These are phyloP conservation scores for Acmispon strigosus DNA, from an alignment of 306 rosid species.

Conservation along the genomic window DNA sequence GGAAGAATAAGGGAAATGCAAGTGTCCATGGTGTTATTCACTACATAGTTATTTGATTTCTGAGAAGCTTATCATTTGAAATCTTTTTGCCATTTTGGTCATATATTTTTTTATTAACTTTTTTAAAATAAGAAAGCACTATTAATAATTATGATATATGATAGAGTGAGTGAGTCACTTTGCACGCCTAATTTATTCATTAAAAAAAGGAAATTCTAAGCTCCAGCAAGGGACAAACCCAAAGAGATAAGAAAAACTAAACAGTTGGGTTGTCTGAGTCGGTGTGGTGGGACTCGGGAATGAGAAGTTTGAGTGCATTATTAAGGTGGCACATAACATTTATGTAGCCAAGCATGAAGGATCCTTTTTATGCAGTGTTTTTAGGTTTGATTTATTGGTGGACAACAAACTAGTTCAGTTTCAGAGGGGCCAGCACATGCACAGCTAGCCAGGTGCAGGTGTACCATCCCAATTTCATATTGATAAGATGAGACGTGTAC, in stretches of 20 bases:
- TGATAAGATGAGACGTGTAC: neutral
- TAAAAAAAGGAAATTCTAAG: no score
- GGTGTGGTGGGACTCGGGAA: slow-evolving; percentile 2
- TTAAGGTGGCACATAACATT: neutral
- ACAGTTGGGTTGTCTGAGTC: neutral
- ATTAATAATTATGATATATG: no score
- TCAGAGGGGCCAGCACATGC: slow-evolving; percentile 17
- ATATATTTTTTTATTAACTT: no score
- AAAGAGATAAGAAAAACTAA: neutral
- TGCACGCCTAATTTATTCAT: no score
- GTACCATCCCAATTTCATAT: neutral
- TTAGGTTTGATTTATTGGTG: neutral
- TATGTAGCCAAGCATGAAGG: neutral
- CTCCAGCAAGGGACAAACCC: neutral
- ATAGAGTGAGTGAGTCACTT: no score
- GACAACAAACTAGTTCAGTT: slow-evolving; percentile 14
- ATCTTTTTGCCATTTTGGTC: neutral
- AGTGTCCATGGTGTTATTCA: neutral
- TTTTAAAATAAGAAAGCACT: no score
- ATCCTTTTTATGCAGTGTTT: neutral
- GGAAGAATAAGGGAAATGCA: neutral
- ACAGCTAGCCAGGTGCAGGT: neutral
- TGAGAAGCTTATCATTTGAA: neutral
- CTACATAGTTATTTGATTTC: neutral
- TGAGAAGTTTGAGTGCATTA: neutral